These are phyloP conservation scores for Calophaca sinica DNA, from an alignment of 306 rosid genomes.

Conservation along the genomic window DNA sequence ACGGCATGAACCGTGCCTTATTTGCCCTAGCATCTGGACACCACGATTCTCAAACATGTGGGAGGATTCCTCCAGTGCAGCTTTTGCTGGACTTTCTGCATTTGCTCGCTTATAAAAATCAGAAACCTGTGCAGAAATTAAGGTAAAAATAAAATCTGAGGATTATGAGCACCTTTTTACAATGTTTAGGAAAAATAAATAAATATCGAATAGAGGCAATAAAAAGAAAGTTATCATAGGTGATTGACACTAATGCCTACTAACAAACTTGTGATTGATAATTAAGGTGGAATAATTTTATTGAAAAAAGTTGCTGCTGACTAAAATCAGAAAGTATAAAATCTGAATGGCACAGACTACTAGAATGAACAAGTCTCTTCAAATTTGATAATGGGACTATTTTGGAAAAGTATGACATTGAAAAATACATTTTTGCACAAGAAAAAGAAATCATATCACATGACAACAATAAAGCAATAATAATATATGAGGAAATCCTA, in stretches of 20 bases:
- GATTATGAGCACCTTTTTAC: neutral
- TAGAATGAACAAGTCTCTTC: conserved; percentile 29
- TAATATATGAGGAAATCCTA: conserved; percentile 27
- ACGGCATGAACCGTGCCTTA: conserved; percentile 92
- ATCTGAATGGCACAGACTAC: conserved; percentile 26
- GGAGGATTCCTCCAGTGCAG: conserved; percentile 76
- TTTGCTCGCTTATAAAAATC: conserved; percentile 86
- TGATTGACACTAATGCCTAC: conserved; percentile 11
- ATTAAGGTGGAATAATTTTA: conserved; percentile 20
- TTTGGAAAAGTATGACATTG: conserved; percentile 30
- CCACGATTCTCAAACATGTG: conserved; percentile 88
- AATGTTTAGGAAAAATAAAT: conserved; percentile 20
- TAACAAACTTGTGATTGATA: conserved; percentile 36
- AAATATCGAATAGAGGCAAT: conserved; percentile 8
- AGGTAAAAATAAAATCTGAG: conserved; percentile 15
- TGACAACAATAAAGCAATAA: conserved; percentile 6
- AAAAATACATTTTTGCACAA: conserved; percentile 25
- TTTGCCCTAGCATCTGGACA: conserved; percentile 86
- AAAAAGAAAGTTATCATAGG: conserved; percentile 27
- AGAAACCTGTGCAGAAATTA: conserved; percentile 71
- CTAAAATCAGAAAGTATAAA: conserved; percentile 39
- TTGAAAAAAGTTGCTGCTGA: conserved; percentile 18
- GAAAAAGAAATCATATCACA: neutral
- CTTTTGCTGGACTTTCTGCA: conserved; percentile 89
- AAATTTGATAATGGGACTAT: conserved; percentile 31